phyloP scores from a whole-genome alignment of 2,329 filamentous ascomycete genomes.

The Sporothrix curviconia region DNA sequence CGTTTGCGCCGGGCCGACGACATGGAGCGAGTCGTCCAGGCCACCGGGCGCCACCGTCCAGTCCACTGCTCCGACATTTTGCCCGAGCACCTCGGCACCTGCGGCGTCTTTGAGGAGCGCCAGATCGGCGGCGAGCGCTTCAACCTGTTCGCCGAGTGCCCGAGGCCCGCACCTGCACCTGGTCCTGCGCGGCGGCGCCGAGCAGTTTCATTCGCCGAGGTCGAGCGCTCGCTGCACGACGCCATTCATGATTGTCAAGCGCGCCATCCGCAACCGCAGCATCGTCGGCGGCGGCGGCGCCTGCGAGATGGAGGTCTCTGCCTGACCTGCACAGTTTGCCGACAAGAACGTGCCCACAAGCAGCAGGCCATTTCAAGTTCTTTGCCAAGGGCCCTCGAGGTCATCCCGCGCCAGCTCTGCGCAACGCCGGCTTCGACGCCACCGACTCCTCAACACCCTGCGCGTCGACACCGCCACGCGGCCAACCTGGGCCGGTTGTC shows the following conservation, averaged over 20 bases:
- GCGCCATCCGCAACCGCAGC: conserved; percentile 86
- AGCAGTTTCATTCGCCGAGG: conserved; percentile 99
- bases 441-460: conserved; percentile 93
- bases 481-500: conserved; percentile 91
- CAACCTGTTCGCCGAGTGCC: conserved; percentile 97
- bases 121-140: conserved; percentile 96
- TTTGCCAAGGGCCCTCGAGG: conserved; percentile 96
- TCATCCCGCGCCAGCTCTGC: conserved; percentile 93
- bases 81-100: conserved; percentile 80
- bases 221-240: conserved; percentile 94
- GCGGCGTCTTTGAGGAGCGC: conserved; percentile 85
- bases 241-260: conserved; percentile 99
- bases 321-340: conserved; percentile 87
- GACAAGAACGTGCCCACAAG: conserved; percentile 89
- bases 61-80: conserved; percentile 97
- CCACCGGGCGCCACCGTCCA: conserved; percentile 87
- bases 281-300: conserved; percentile 96
- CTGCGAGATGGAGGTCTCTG: conserved; percentile 92
- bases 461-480: conserved; percentile 94
- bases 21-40: conserved; percentile 92
- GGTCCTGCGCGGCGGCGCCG: conserved; percentile 87
- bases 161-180: conserved; percentile 95
- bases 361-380: conserved; percentile 94
- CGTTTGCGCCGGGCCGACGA: conserved; percentile 96
- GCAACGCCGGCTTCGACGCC: conserved; percentile 96